phyloP scores from a whole-genome alignment of 768 basidiomycete species.

The Leccinum subtestaceum region DNA sequence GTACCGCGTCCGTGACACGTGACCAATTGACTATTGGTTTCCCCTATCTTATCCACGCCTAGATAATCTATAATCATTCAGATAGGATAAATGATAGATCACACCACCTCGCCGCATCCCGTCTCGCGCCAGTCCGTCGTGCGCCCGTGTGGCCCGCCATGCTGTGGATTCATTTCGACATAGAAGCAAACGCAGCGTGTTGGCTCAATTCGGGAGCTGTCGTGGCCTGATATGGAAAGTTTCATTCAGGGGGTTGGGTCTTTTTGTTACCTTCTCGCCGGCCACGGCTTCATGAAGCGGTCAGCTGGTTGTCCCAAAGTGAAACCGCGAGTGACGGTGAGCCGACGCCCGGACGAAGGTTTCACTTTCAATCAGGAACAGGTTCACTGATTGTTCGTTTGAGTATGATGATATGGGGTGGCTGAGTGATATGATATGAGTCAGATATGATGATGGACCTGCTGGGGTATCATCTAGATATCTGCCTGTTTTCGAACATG shows the following conservation, averaged over 20 bases:
- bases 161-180: neutral
- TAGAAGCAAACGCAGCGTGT: neutral
- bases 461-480: too few relatives aligned
- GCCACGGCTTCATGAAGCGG: neutral
- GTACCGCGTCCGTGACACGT: neutral
- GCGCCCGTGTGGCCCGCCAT: neutral
- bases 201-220: neutral
- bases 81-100: neutral
- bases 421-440: neutral
- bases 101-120: neutral
- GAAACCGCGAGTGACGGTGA: neutral
- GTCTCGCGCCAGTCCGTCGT: neutral
- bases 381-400: neutral
- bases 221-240: neutral
- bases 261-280: neutral
- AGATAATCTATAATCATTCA: neutral
- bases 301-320: neutral
- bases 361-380: neutral
- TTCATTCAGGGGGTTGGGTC: neutral
- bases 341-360: neutral
- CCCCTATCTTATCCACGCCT: neutral
- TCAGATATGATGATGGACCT: neutral
- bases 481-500: neutral
- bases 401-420: neutral
- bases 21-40: neutral